Evolutionary conservation across 768 basidiomycete species (phyloP), one percentile per base, ranked within the genome.

Genomic region (Sarcomyxa edulis): DNA sequence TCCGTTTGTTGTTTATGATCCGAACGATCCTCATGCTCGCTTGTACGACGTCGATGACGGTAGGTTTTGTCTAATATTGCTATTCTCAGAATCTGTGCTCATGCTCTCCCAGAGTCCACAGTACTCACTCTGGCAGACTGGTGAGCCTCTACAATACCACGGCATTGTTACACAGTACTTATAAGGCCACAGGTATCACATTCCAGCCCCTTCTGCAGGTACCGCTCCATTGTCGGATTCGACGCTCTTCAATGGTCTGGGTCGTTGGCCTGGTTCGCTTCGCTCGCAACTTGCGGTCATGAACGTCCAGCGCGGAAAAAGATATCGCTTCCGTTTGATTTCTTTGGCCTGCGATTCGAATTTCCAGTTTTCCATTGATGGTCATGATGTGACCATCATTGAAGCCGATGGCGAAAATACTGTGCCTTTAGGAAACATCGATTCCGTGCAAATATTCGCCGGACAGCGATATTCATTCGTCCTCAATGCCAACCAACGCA

Each of bases 171-270:
- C n/a, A n/a, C n/a, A n/a, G n/a, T n/a, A n/a, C n/a, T n/a, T n/a
- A n/a, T n/a, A n/a, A n/a, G n/a, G n/a, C n/a, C n/a, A n/a, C 16
- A 43, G 37, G 42, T 43, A 43, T n/a, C 42, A 43, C 21, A 23
- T 25, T 8, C 38, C 32, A 15, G 16, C 35, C 16, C 21, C 23
- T 6, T 18, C 11, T 4, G 26, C 29, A 3, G 42, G 34, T 21
- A 32, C 27, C 14, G 29, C 35, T 28, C 36, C 42, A 9, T 32
- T n/a, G n/a, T n/a, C 55, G 15, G 58, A 62, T 35, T 44, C 64
- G 2, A 65, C 67, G 1, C 51, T 74, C 20, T 71, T 74, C 40
- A 74, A 74, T 37, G 72, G 73, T 6, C 51, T 56, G 14, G 72
- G 71, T 9, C 66, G 71, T 1, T 65, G 54, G 33, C 19, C 42